Base-by-base conservation (phyloP, 164 flowering plant species). In the Aristolochia fimbriata region DNA sequence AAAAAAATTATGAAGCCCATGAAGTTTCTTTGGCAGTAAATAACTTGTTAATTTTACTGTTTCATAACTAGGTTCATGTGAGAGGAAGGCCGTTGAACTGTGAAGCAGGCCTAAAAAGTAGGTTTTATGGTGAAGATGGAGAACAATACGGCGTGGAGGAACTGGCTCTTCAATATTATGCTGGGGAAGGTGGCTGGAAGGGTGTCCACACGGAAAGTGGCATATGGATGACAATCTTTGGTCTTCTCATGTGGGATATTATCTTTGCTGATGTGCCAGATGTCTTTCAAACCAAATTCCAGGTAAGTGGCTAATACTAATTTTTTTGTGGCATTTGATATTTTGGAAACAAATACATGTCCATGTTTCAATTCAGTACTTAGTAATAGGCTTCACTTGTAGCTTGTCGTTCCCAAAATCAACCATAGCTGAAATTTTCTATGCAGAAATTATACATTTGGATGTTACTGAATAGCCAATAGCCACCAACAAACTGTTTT, bases 181-280 rank as follows among this genome's bases (percentile, higher is more conserved):
- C 86, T 48, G 77, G 80, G 53, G 96, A 81, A 70, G 98, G 95
- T 59, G 85, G 82, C 47, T 92, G 98, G 98, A 80, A 83, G 47
- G 95, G 95, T 60, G 83, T 87, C 62, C 98, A 88, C 68, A 66
- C 97, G 12, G 97, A 92, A 63, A 84, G 83, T 78, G 96, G 94
- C 59, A 87, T 92, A 77, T 92, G 98, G 98, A 76, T 85, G 74
- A 87, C 94, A 52, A 81, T 89, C 50, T 92, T 89, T 76, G 88
- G 88, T 47, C 88, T 89, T 66, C 87, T 92, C 48, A 77, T 89
- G 96, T 92, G 98, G 98, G 96, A 89, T 68, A 50, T 81, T 21
- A 78, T 92, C 23, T 92, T 89, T 75, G 74, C 96, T 31, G 96
- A 89, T 62, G 75, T 86, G 48, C 86, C 93, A 31, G 78, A 89